phyloP scores from a whole-genome alignment of 2,329 filamentous ascomycete genomes.

The Remersonia thermophila region DNA sequence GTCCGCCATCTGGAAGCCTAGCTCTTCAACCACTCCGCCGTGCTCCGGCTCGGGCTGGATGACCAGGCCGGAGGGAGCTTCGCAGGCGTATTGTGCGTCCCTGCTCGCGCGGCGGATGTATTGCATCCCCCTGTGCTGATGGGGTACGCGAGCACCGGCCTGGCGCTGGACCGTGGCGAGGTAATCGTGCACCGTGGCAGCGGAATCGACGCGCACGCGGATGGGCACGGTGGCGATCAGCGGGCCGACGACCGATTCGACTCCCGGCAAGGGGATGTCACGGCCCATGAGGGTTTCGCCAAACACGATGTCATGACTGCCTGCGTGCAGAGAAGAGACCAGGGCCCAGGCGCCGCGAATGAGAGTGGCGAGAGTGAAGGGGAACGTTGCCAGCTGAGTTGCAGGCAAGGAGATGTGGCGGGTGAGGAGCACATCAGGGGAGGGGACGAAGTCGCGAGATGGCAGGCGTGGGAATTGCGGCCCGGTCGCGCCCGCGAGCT shows the following conservation, averaged over 20 bases:
- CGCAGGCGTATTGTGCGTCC: conserved; percentile 42
- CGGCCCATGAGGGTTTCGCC: conserved; percentile 25
- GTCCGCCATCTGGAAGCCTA: conserved; percentile 24
- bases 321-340: conserved; percentile 37
- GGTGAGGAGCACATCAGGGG: conserved; percentile 35
- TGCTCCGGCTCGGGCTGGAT: conserved; percentile 32
- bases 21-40: conserved; percentile 4
- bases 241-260: conserved; percentile 12
- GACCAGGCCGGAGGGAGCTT: conserved; percentile 42
- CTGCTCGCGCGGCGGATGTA: conserved; percentile 45
- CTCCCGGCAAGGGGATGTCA: conserved; percentile 8
- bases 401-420: conserved; percentile 31
- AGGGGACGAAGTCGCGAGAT: conserved; percentile 32
- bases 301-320: conserved; percentile 40
- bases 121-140: conserved; percentile 52
- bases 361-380: conserved; percentile 39
- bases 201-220: conserved; percentile 8
- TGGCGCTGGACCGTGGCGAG: conserved; percentile 9
- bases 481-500: conserved; percentile 31
- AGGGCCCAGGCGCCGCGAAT: conserved; percentile 49
- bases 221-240: conserved; percentile 15
- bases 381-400: conserved; percentile 16
- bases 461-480: conserved; percentile 36
- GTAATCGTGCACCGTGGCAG: conserved; percentile 33
- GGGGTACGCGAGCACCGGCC: conserved; percentile 22